phyloP scores from a whole-genome alignment of 2,329 filamentous ascomycete genomes.

The Bipolaris sorokiniana region DNA sequence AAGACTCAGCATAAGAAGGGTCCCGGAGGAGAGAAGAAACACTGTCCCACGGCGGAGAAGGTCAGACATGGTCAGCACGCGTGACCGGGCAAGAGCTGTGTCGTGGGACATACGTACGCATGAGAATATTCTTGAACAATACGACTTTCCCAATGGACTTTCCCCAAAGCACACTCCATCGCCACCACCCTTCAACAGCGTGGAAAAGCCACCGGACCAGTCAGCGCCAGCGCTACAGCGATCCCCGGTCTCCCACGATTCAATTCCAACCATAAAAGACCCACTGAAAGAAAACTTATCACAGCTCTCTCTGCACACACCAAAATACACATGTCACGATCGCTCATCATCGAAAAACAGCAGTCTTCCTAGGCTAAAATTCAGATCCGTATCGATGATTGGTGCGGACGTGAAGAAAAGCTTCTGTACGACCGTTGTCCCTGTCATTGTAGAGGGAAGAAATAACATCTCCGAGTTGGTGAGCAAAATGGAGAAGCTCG shows the following conservation, averaged over 20 bases:
- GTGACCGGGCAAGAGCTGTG: neutral
- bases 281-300: neutral
- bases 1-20: conserved; percentile 4
- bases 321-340: neutral
- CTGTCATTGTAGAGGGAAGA: neutral
- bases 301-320: neutral
- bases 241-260: neutral
- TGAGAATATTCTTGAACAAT: neutral
- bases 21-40: neutral
- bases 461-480: neutral
- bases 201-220: too few species aligned
- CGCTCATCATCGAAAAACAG: neutral
- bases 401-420: conserved; percentile 2
- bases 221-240: neutral
- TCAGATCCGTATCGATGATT: neutral
- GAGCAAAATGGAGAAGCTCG: conserved; percentile 2
- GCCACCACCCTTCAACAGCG: neutral
- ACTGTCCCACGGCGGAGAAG: conserved; percentile 3
- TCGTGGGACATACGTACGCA: conserved; percentile 1
- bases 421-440: neutral
- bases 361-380: neutral
- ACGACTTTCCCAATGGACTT: neutral
- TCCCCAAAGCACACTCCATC: neutral
- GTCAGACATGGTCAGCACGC: neutral
- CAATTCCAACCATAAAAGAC: neutral